Evolutionary conservation across 176 grass and related monocot species (phyloP), one percentile per base, ranked within the genome.

Genomic region (Bothriochloa decipiens): DNA sequence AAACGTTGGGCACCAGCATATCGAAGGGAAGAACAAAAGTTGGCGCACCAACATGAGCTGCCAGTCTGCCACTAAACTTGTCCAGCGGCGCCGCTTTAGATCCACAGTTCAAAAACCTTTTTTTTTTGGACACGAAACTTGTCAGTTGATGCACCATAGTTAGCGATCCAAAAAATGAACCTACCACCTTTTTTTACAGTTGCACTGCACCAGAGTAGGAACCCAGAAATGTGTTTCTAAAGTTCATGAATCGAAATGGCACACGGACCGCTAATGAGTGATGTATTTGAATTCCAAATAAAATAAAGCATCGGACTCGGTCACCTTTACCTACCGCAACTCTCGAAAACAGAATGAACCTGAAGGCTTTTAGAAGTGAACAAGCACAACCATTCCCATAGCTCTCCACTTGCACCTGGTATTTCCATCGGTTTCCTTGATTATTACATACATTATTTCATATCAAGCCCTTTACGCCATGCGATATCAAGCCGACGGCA

Each of bases 321-420:
- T 20, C 50, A 7, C 18, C 52, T 55, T 55, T 22, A 22, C 52
- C 52, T 7, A 8, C 53, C 8, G n/a, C 23, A 26, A 62, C n/a
- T 12, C 4, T 27, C 11, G 0, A 11, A 39, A 65, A 73, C 4
- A 3, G 29, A 32, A 7, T 33, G 81, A 84, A 57, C 55, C 53
- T 57, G 71, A 74, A 79, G 63, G 29, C 89, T 63, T 75, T 63
- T 52, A 50, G 8, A 83, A 83, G 39, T 75, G 82, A 87, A 43
- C 84, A 87, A 75, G 81, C 89, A 83, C 87, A 77, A 81, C 83
- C 84, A 85, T 87, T 89, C 86, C 84, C 67, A 83, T 79, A 84
- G 70, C 87, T 81, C 85, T 85, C 66, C 86, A 89, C 85, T 91
- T 87, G 76, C 70, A 85, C 69, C 89, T 87, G 89, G 66, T 91